Evolutionary conservation across 192 early-diverging fungal species (phyloP).

Genomic region (Gigaspora rosea): DNA sequence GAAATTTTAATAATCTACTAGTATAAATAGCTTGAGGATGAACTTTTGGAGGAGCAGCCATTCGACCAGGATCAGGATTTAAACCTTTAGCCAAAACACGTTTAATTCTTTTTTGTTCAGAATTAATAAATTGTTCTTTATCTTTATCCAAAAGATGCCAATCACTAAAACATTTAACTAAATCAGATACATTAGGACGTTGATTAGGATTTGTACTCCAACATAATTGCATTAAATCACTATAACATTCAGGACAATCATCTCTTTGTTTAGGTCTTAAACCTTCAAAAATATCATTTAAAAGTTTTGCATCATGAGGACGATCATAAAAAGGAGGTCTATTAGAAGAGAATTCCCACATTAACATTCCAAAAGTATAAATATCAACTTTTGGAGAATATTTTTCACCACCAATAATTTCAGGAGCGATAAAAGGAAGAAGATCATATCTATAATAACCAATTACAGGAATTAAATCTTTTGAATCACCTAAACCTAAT

Average conservation of each 20-base stretch:
- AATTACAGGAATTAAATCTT: constrained; percentile 26
- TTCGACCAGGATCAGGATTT: neutral
- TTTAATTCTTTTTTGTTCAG: constrained; percentile 16
- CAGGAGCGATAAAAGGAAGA: constrained; percentile 20
- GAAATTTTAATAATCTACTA: constrained; percentile 24
- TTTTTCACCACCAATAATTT: constrained; percentile 11
- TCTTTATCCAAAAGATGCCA: constrained; percentile 13
- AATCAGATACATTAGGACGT: constrained; percentile 5
- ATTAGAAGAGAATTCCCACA: constrained; percentile 32
- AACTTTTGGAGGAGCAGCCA: constrained; percentile 9
- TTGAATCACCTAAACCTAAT: constrained; percentile 13
- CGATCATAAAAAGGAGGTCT: constrained; percentile 24
- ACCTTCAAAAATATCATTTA: neutral
- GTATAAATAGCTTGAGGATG: constrained; percentile 32
- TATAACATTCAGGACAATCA: constrained; percentile 11
- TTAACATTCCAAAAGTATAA: constrained; percentile 27
- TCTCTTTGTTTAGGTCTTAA: neutral
- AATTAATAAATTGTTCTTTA: neutral
- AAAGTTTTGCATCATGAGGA: constrained; percentile 10
- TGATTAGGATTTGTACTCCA: neutral
- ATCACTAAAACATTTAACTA: constrained; percentile 1
- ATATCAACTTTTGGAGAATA: constrained; percentile 13
- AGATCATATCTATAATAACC: constrained; percentile 27
- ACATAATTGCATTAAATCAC: constrained; percentile 17
- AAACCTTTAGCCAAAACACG: neutral